Conservation (phyloP, 2,329 filamentous ascomycete species). For the Zopfia rhizophila region DNA sequence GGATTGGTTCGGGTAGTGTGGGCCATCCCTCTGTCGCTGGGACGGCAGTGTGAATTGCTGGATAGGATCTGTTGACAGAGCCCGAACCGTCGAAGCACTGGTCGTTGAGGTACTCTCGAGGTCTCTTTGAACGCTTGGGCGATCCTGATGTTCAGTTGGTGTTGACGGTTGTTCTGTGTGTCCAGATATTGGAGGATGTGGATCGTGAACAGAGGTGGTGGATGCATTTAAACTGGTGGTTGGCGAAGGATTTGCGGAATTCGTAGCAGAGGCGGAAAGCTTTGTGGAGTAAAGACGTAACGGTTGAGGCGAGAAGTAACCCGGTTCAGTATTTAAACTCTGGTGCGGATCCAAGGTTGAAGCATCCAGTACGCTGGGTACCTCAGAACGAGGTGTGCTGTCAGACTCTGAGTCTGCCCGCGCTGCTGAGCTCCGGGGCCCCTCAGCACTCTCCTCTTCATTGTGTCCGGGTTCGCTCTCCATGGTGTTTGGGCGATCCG, state of each 20-base stretch:
- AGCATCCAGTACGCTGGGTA: constrained; percentile 44
- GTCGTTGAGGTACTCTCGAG: constrained; percentile 54
- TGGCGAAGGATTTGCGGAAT: constrained; percentile 45
- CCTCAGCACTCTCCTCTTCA: constrained; percentile 12
- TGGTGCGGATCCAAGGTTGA: constrained; percentile 31
- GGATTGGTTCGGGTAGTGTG: constrained; percentile 60
- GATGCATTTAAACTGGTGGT: constrained; percentile 40
- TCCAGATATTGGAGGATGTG: constrained; percentile 13
- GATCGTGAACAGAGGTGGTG: constrained; percentile 33
- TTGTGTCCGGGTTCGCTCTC: constrained; percentile 21
- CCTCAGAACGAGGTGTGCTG: constrained; percentile 54
- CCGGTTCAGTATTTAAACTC: constrained; percentile 39
- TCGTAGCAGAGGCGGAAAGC: constrained; percentile 40
- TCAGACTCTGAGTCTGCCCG: constrained; percentile 41
- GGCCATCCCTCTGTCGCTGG: constrained; percentile 42
- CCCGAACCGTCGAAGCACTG: constrained; percentile 55
- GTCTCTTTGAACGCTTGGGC: constrained; percentile 54
- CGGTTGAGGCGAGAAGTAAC: constrained; percentile 53
- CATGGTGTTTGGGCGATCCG: constrained; percentile 16
- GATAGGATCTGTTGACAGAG: constrained; percentile 39
- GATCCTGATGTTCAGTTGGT: constrained; percentile 33
- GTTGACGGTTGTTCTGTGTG: constrained; percentile 20
- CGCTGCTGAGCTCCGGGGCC: constrained; percentile 7
- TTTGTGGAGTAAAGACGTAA: constrained; percentile 45
- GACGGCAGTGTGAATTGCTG: constrained; percentile 27